Base-by-base conservation (phyloP, 306 rosid genomes). In the Glycine tomentella region DNA sequence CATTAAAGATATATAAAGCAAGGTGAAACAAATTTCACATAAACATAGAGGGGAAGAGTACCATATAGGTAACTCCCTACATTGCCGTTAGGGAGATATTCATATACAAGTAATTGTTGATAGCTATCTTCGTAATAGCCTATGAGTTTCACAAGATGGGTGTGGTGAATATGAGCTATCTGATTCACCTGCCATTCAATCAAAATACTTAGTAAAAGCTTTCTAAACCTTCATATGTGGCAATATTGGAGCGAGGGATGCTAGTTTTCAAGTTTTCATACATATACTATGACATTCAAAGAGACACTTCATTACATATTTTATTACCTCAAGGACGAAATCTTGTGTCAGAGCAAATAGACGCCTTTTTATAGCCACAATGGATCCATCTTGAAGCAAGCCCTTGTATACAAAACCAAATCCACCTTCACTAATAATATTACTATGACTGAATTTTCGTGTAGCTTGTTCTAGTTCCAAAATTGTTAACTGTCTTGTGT, bases 371-470 rank as follows among this genome's bases (percentile, higher is more conserved):
- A 92, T 77, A 40, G 92, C 90, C 10, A 92, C 97, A 83, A 92
- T 84, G 17, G 92, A 80, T 79, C 97, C 97, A 84, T 92, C 94
- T 79, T 81, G 92, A 80, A 92, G 97, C 82, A 92, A 81, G 16
- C 97, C 97, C 83, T 92, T 87, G 84, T 80, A 92, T 20, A 82
- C 90, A 74, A 88, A 76, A 83, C 97, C 94, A 87, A 90, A 92
- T 81, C 90, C 77, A 51, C 90, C 91, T 87, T 90, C 89, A 65
- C 94, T 92, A 65, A 90, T 58, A 76, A 88, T 78, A 74, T 88
- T 90, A 73, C 80, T 83, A 70, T 63, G 84, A 79, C 78, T 86
- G 85, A 92, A 92, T 74, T 83, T 84, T 68, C 82, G 3, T 9
- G 97, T 90, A 48, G 97, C 94, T 84, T 90, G 91, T 58, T 87